Percentiles rank a stretch among this genome's conserved stretches.
Evolutionary conservation across 345 rosid genomes (phyloP).

Genomic region (Eucalyptus fibrosa): DNA sequence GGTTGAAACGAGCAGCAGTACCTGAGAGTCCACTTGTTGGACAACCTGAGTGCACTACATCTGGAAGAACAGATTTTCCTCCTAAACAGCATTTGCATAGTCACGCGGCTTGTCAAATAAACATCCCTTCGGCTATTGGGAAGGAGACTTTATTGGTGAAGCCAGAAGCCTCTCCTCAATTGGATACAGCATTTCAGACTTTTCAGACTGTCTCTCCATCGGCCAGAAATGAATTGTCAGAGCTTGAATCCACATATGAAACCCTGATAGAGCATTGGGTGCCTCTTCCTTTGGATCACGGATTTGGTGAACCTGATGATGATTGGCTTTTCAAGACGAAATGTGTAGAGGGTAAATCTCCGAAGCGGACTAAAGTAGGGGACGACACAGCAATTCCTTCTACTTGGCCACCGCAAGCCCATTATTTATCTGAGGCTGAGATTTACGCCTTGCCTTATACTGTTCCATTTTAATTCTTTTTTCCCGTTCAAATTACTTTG

Average conservation of each 20-base stretch:
- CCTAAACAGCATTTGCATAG: background rate
- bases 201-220: background rate
- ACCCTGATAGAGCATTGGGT: conserved; percentile 37
- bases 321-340: conserved; percentile 40
- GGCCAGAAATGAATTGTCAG: background rate
- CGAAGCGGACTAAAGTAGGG: background rate
- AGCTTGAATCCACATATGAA: background rate
- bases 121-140: background rate
- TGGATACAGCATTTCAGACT: background rate
- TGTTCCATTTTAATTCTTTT: conserved; percentile 27
- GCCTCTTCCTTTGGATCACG: conserved; percentile 1
- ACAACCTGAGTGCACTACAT: background rate
- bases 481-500: background rate
- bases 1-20: conserved; percentile 15
- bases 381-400: background rate
- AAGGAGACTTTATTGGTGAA: background rate
- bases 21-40: background rate
- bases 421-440: conserved; percentile 19
- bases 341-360: background rate
- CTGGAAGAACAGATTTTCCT: background rate
- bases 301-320: conserved; percentile 3
- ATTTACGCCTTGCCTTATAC: conserved; percentile 55
- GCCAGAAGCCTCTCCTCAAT: background rate
- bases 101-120: background rate
- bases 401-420: conserved; percentile 16